A percentile compares a stretch with the other conserved stretches of the same genome.
Evolutionary conservation across 345 rosid species (phyloP).

Genomic region (Sapria himalayana): DNA sequence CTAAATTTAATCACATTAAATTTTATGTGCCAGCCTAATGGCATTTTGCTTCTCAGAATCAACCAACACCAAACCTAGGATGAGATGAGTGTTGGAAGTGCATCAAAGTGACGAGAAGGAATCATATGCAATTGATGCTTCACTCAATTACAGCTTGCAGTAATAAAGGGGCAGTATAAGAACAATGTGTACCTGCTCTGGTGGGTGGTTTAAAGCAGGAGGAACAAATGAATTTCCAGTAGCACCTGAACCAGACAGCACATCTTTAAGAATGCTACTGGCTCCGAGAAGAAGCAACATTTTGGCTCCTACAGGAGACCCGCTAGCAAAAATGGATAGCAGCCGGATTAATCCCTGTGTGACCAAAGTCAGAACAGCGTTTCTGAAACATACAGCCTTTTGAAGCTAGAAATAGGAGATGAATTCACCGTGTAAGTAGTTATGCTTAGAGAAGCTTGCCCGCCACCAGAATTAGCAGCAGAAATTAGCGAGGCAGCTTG

Average conservation of each 20-base stretch:
- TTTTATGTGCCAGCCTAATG: too few species aligned
- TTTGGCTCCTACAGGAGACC: constrained; percentile 84
- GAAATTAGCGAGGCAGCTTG: constrained; percentile 96
- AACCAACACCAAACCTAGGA: too few species aligned
- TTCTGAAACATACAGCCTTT: constrained; percentile 2
- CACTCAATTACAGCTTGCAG: too few species aligned
- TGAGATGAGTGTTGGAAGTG: too few species aligned
- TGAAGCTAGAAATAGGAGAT: constrained; percentile 2
- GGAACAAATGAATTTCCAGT: constrained; percentile 68
- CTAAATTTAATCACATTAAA: too few species aligned
- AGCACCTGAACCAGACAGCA: constrained; percentile 69
- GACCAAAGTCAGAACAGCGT: constrained; percentile 13
- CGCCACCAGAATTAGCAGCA: constrained; percentile 80
- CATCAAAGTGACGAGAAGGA: too few species aligned
- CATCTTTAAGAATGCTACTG: constrained; percentile 84
- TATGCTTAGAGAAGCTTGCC: constrained; percentile 78
- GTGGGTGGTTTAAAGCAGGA: constrained; percentile 79
- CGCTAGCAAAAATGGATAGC: constrained; percentile 95
- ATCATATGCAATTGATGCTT: too few species aligned
- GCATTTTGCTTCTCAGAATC: too few species aligned
- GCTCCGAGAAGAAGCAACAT: constrained; percentile 85
- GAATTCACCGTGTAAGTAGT: constrained; percentile 74
- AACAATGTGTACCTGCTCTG: constrained; percentile 77
- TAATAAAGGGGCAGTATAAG: too few species aligned
- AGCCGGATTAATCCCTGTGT: constrained; percentile 85